These are phyloP conservation scores for Chenopodium quinoa DNA, from an alignment of 148 eudicot genomes.

Conservation along the genomic window DNA sequence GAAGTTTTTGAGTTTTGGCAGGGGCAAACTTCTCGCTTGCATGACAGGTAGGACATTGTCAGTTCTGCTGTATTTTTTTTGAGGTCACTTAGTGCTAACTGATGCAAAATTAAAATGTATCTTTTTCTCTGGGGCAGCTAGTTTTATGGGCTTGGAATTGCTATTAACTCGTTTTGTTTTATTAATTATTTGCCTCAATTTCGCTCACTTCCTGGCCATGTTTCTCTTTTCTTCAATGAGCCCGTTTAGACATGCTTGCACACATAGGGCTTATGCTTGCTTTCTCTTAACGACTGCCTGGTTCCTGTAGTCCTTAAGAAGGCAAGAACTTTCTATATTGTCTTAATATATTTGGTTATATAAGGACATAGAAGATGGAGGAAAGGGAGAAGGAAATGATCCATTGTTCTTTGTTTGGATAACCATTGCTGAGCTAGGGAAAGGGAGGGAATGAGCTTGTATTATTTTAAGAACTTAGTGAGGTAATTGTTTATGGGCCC, in stretches of 20 bases:
- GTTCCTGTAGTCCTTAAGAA: not conserved
- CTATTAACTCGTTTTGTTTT: not conserved
- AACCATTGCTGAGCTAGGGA: not conserved
- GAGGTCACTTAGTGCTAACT: not conserved
- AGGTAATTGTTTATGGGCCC: too few species aligned
- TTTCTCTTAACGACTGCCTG: not conserved
- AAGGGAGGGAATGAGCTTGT: not conserved
- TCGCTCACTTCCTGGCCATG: not conserved
- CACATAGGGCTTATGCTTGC: not conserved
- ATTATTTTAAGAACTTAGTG: too few species aligned
- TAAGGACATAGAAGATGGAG: not conserved
- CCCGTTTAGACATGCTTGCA: not conserved
- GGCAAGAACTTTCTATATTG: too few species aligned
- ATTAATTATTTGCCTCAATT: not conserved
- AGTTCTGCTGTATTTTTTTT: not conserved
- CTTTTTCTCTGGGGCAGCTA: not conserved
- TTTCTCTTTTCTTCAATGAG: not conserved
- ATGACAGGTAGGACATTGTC: conserved; percentile 65
- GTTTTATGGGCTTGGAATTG: not conserved
- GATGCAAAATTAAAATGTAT: not conserved
- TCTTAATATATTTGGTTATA: too few species aligned
- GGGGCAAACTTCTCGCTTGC: conserved; percentile 96
- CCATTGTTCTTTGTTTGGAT: not conserved
- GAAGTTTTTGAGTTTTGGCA: conserved; percentile 92
- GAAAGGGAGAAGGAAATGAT: not conserved